Percentiles rank a stretch among this genome's conserved stretches.
Evolutionary conservation across 2,329 filamentous ascomycete species (phyloP).

Genomic region (Paraconiothyrium brasiliense): DNA sequence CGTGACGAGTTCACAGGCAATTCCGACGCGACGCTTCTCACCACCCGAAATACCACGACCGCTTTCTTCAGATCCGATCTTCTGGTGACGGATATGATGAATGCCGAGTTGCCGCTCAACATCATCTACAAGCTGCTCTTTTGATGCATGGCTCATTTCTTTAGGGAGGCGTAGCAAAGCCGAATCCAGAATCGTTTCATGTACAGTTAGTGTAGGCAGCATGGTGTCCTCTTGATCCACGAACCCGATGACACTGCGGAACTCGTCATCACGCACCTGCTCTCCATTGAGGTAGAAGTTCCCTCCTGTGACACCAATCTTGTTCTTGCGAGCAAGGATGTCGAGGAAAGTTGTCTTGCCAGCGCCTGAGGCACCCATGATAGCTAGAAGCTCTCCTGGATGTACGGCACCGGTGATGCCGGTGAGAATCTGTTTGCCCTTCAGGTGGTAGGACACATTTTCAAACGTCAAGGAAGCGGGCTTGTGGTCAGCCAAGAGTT

Average conservation of each 20-base stretch:
- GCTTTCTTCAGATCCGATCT: slow-evolving; percentile 95
- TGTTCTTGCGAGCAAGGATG: slow-evolving; percentile 96
- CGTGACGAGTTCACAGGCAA: slow-evolving; percentile 96
- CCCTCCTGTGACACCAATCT: slow-evolving; percentile 79
- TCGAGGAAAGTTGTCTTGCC: slow-evolving; percentile 98
- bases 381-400: slow-evolving; percentile 93
- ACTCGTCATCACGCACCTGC: slow-evolving; percentile 83
- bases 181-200: slow-evolving; percentile 96
- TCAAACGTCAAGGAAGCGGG: slow-evolving; percentile 89
- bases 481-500: slow-evolving; percentile 90
- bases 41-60: slow-evolving; percentile 96
- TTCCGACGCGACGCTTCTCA: slow-evolving; percentile 94
- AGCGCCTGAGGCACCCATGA: slow-evolving; percentile 97
- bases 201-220: slow-evolving; percentile 93
- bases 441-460: slow-evolving; percentile 85
- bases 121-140: slow-evolving; percentile 89
- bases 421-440: slow-evolving; percentile 84
- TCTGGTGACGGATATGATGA: slow-evolving; percentile 88
- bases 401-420: slow-evolving; percentile 86
- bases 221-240: slow-evolving; percentile 99
- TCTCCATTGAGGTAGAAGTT: slow-evolving; percentile 95
- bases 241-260: slow-evolving; percentile 91
- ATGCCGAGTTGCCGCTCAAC: slow-evolving; percentile 97
- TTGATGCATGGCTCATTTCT: slow-evolving; percentile 87
- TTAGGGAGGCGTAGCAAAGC: slow-evolving; percentile 89